Base-by-base conservation (phyloP, 306 rosid genomes). In the Purshia tridentata region DNA sequence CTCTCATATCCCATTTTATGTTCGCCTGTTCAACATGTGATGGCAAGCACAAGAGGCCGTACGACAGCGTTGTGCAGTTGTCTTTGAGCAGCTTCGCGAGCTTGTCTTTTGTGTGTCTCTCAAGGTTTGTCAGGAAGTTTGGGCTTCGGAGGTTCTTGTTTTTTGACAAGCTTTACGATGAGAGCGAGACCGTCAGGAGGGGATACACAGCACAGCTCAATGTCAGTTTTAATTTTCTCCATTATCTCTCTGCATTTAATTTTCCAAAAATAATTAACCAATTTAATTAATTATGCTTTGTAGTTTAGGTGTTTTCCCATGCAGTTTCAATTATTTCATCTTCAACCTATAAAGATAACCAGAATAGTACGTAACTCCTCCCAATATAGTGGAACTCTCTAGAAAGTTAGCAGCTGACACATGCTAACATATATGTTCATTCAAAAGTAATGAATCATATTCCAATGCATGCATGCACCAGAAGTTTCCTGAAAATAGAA, bases 61-160 rank as follows among this genome's bases (percentile, higher is more conserved):
- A 76, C 84, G 90, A 94, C 75, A 57, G 63, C 46, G 83, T 91
- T 4, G 89, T 94, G 9, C 97, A 94, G 81, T 54, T 94, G 45
- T 94, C 99, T 0, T 78, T 94, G 20, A 84, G 89, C 70, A 65
- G 86, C 62, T 73, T 89, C 15, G 87, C 97, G 0, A 42, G 91
- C 8, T 73, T 94, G 15, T 91, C 99, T 44, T 94, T 91, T 58
- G 56, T 91, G 14, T 91, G 91, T 55, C 84, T 94, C 9, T 64
- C 99, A 3, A 47, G 65, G n/a, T 88, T 89, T 81, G 88, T 91
- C 0, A 71, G 73, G 47, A 84, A 74, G 22, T 94, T 76, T 5
- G 95, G 99, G 0, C 83, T 94, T 0, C 74, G 92, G 11, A 81
- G 91, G 67, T 94, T 91, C 77, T 73, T 94, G 80, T 94, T 94